Percentiles rank a stretch among this genome's conserved stretches.
Evolutionary conservation across 2,329 filamentous ascomycete genomes (phyloP).

Genomic region (Sarocladium oryzae): DNA sequence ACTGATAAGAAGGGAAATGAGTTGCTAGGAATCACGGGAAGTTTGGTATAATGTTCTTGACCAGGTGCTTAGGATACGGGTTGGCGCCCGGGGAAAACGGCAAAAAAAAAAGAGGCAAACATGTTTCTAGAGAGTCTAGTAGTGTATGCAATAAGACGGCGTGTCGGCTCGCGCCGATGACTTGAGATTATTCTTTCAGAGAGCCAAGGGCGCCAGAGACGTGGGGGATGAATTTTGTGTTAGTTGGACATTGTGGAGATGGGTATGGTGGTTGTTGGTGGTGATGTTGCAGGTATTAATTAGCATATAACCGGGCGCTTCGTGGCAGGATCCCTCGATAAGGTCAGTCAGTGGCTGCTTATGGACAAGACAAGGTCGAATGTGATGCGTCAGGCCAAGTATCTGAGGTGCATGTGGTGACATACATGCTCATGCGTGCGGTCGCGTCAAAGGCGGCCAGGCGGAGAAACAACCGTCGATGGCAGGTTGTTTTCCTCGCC

Average conservation of each 20-base stretch:
- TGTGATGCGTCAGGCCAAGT: too few species aligned
- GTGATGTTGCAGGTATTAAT: too few species aligned
- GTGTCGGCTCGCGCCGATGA: background rate
- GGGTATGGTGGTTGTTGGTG: background rate
- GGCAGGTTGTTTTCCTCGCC: too few species aligned
- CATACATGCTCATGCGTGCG: too few species aligned
- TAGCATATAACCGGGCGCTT: background rate
- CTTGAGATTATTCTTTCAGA: background rate
- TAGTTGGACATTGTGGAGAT: background rate
- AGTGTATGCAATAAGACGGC: background rate
- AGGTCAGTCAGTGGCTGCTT: too few species aligned
- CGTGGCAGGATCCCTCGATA: background rate
- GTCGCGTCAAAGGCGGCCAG: too few species aligned
- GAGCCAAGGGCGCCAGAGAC: background rate
- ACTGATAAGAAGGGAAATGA: background rate
- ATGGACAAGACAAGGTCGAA: too few species aligned
- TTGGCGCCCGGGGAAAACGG: background rate
- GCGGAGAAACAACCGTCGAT: too few species aligned
- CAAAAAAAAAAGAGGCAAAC: background rate
- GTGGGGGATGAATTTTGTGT: background rate
- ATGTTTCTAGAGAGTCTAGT: background rate
- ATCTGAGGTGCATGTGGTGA: too few species aligned
- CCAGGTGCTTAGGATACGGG: background rate
- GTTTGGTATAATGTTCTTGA: background rate
- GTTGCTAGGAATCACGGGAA: background rate